These are phyloP conservation scores for Phytophthora europaea DNA, from an alignment of 352 stramenopile species.

Conservation along the genomic window DNA sequence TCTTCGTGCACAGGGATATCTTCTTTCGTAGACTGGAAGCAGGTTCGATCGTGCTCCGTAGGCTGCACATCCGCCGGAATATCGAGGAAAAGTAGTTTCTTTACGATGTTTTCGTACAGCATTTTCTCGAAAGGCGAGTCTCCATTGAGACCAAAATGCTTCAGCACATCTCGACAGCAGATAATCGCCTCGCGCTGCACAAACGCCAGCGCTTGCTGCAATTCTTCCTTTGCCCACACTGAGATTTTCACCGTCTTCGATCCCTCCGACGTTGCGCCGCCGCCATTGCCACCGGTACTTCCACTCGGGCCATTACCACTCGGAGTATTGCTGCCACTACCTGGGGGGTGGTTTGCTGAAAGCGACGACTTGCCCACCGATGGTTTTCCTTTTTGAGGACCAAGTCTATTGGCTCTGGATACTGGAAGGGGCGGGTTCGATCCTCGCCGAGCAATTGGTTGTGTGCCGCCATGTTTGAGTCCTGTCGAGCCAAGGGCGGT, in stretches of 20 bases:
- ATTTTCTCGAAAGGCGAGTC: conserved; percentile 81
- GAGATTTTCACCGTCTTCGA: conserved; percentile 74
- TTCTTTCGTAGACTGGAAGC: conserved; percentile 86
- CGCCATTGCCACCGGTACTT: conserved; percentile 17
- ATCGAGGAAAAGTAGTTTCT: conserved; percentile 87
- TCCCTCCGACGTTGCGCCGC: conserved; percentile 28
- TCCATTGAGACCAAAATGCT: conserved; percentile 70
- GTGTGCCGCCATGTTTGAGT: conserved; percentile 61
- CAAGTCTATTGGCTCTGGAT: conserved; percentile 39
- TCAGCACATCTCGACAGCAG: conserved; percentile 79
- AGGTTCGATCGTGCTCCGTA: conserved; percentile 88
- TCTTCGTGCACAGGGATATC: conserved; percentile 85
- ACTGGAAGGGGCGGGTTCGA: conserved; percentile 39
- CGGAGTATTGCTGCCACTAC: conserved; percentile 15
- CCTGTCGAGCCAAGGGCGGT: conserved; percentile 43
- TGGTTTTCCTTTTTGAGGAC: conserved; percentile 50
- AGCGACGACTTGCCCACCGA: conserved; percentile 33
- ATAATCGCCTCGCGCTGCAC: conserved; percentile 80
- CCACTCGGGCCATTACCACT: conserved; percentile 15
- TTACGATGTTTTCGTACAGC: conserved; percentile 84
- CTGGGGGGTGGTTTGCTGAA: conserved; percentile 10
- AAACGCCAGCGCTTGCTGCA: conserved; percentile 79
- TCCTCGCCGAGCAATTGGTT: conserved; percentile 65
- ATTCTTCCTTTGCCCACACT: conserved; percentile 82
- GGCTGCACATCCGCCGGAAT: conserved; percentile 84